phyloP scores from a whole-genome alignment of 345 rosid genomes.

The Bruguiera gymnorhiza region DNA sequence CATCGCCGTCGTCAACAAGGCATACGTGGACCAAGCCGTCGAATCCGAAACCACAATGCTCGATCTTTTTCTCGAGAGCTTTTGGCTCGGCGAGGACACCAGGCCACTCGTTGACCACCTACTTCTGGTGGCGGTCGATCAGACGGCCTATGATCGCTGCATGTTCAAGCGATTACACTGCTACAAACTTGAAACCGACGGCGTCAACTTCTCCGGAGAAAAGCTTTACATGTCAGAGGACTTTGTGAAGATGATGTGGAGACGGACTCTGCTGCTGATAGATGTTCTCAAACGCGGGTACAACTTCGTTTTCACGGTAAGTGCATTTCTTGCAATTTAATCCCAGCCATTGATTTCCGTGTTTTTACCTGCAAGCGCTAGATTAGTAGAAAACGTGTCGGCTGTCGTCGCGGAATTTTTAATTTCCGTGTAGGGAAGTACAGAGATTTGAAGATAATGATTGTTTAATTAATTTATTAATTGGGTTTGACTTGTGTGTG shows the following conservation, averaged over 20 bases:
- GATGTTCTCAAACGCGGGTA: slow-evolving; percentile 25
- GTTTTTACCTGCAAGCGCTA: too few relatives aligned
- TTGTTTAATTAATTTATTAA: too few relatives aligned
- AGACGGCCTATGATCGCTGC: slow-evolving; percentile 21
- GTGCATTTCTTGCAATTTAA: background rate
- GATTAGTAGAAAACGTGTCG: too few relatives aligned
- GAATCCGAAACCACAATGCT: slow-evolving; percentile 19
- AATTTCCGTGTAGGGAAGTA: too few relatives aligned
- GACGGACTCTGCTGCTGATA: slow-evolving; percentile 16
- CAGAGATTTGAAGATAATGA: too few relatives aligned
- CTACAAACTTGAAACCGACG: slow-evolving; percentile 24
- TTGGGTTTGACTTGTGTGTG: too few relatives aligned
- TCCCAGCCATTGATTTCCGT: background rate
- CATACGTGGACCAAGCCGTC: slow-evolving; percentile 19
- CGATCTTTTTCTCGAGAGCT: slow-evolving; percentile 28
- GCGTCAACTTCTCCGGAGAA: slow-evolving; percentile 18
- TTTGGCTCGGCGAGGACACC: slow-evolving; percentile 28
- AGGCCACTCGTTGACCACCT: slow-evolving; percentile 21
- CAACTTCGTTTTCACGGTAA: slow-evolving; percentile 29
- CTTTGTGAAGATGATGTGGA: slow-evolving; percentile 34
- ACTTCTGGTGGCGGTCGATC: slow-evolving; percentile 22
- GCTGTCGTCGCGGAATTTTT: too few relatives aligned
- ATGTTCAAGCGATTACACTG: slow-evolving; percentile 21
- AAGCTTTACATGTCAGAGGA: slow-evolving; percentile 24
- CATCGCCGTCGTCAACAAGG: slow-evolving; percentile 25